A percentile compares a stretch with the other conserved stretches of the same genome.
These are phyloP conservation scores for Phytopythium boreale DNA, from an alignment of 352 stramenopile genomes.

Conservation along the genomic window DNA sequence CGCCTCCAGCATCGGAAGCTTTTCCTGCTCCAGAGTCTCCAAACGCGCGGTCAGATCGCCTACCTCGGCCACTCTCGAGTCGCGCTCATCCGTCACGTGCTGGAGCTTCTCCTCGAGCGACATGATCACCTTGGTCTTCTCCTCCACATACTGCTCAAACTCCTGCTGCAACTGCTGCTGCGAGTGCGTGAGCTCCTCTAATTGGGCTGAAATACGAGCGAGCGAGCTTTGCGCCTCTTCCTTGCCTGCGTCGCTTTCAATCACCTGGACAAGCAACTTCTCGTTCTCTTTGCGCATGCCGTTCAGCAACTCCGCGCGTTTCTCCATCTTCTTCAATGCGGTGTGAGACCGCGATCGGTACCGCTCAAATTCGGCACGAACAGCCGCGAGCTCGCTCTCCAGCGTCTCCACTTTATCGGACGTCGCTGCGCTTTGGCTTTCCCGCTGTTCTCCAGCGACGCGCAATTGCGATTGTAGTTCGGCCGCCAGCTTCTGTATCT, in stretches of 20 bases:
- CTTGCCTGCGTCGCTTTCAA: conserved; percentile 17
- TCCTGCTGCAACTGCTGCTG: conserved; percentile 36
- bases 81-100: conserved; percentile 14
- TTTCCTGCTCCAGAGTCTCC: conserved; percentile 4
- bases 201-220: conserved; percentile 8
- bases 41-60: neutral
- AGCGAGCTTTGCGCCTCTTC: conserved; percentile 14
- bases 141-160: conserved; percentile 28
- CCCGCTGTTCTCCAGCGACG: conserved; percentile 16
- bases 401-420: conserved; percentile 26
- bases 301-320: conserved; percentile 73
- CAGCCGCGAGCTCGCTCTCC: conserved; percentile 28
- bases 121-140: conserved; percentile 19
- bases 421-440: conserved; percentile 19
- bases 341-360: conserved; percentile 68
- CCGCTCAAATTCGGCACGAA: conserved; percentile 56
- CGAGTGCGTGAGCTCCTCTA: conserved; percentile 27
- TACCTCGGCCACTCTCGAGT: conserved; percentile 4
- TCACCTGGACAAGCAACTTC: conserved; percentile 22
- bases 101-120: conserved; percentile 24
- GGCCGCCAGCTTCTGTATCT: conserved; percentile 12
- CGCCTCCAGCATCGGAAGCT: conserved; percentile 1
- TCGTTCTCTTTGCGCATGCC: conserved; percentile 79
- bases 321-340: conserved; percentile 81
- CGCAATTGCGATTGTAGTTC: conserved; percentile 15